Evolutionary conservation across 306 rosid genomes (phyloP).

Genomic region (Cercis canadensis): DNA sequence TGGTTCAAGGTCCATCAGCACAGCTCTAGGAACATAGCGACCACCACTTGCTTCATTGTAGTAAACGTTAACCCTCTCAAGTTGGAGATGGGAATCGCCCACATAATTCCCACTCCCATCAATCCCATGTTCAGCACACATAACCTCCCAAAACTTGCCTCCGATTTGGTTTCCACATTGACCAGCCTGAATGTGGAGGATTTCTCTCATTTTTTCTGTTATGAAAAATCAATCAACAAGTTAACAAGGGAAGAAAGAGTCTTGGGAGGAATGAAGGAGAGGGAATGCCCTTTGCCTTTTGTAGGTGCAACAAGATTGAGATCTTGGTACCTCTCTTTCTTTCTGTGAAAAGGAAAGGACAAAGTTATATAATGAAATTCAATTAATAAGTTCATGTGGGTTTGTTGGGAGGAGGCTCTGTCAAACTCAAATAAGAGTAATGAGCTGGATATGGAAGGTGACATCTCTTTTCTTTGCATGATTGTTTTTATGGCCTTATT

Average conservation of each 20-base stretch:
- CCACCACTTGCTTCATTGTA: conserved; percentile 82
- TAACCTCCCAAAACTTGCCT: conserved; percentile 82
- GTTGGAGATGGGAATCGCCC: conserved; percentile 61
- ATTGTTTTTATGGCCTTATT: conserved; percentile 39
- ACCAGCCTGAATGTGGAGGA: conserved; percentile 80
- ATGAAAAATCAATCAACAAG: too few relatives aligned
- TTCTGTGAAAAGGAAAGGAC: conserved; percentile 5
- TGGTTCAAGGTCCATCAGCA: conserved; percentile 77
- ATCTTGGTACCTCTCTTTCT: conserved; percentile 20
- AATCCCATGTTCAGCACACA: conserved; percentile 79
- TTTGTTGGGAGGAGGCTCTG: conserved; percentile 54
- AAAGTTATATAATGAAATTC: neutral
- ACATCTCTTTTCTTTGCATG: conserved; percentile 55
- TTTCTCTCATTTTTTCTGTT: conserved; percentile 68
- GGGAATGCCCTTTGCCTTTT: conserved; percentile 31
- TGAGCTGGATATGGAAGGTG: conserved; percentile 71
- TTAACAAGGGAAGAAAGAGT: neutral
- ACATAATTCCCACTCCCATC: conserved; percentile 62
- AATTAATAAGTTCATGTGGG: conserved; percentile 72
- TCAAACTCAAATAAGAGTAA: conserved; percentile 57
- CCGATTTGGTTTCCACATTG: conserved; percentile 87
- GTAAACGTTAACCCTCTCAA: conserved; percentile 80
- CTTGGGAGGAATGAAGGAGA: conserved; percentile 20
- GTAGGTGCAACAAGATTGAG: conserved; percentile 39
- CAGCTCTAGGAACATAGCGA: conserved; percentile 77